A percentile compares a stretch with the other conserved stretches of the same genome.
These are phyloP conservation scores for Geranium rotundifolium DNA, from an alignment of 345 rosid species.

Conservation along the genomic window DNA sequence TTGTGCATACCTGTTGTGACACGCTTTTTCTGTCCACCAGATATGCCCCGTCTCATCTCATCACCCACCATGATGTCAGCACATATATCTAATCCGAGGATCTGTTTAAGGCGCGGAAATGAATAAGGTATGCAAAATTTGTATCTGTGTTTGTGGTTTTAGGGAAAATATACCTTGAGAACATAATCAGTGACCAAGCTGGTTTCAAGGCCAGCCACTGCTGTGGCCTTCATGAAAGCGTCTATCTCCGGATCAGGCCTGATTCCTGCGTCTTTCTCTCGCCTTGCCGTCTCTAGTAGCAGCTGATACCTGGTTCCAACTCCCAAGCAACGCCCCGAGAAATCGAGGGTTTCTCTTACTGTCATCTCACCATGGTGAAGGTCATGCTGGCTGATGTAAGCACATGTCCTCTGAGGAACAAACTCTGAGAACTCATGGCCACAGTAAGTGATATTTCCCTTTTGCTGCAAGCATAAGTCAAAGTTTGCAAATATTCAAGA, in stretches of 20 bases:
- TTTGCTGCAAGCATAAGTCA: constrained; percentile 9
- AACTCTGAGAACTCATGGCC: constrained; percentile 35
- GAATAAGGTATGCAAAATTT: no score
- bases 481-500: no score
- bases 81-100: constrained; percentile 31
- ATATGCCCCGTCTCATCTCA: constrained; percentile 42
- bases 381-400: constrained; percentile 33
- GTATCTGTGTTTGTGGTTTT: no score
- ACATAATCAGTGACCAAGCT: constrained; percentile 23
- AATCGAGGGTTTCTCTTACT: constrained; percentile 36
- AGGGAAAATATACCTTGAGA: constrained; percentile 19
- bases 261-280: constrained; percentile 31
- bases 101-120: not conserved
- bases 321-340: constrained; percentile 34
- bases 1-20: no score
- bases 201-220: constrained; percentile 23
- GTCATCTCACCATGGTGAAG: constrained; percentile 39
- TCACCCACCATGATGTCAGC: constrained; percentile 35
- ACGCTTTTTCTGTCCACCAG: constrained; percentile 28
- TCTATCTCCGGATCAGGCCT: constrained; percentile 29
- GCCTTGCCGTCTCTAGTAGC: constrained; percentile 26
- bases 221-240: constrained; percentile 29
- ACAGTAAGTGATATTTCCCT: constrained; percentile 32
- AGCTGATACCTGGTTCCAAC: constrained; percentile 27
- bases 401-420: constrained; percentile 34